Evolutionary conservation across 345 rosid species (phyloP).

Genomic region (Pseudoturritis turrita): DNA sequence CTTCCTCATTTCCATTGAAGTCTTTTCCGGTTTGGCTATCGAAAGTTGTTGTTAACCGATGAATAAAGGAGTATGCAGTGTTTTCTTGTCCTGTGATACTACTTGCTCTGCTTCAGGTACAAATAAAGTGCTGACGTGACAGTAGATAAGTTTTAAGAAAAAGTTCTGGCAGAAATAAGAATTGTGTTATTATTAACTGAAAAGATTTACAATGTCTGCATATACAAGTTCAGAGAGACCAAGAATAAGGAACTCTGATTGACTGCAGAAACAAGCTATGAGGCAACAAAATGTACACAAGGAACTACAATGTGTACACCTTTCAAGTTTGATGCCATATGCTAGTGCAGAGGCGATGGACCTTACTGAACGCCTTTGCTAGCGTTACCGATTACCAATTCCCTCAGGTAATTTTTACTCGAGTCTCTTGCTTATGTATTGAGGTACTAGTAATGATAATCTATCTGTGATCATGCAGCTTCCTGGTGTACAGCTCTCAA

Average conservation of each 20-base stretch:
- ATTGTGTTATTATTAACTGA: neutral
- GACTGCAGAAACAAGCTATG: neutral
- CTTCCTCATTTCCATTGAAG: conserved; percentile 4
- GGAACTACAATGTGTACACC: conserved; percentile 31
- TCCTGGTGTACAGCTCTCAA: too few relatives aligned
- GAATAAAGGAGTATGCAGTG: conserved; percentile 10
- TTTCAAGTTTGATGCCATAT: conserved; percentile 48
- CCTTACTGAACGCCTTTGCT: conserved; percentile 70
- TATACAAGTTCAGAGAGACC: neutral
- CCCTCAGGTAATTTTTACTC: too few relatives aligned
- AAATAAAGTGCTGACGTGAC: too few relatives aligned
- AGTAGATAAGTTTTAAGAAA: too few relatives aligned
- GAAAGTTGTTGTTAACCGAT: neutral
- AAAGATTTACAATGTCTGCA: neutral
- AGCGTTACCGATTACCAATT: too few relatives aligned
- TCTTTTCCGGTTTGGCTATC: conserved; percentile 9
- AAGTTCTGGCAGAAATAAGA: neutral
- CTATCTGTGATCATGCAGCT: too few relatives aligned
- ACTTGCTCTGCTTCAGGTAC: neutral
- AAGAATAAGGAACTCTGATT: too few relatives aligned
- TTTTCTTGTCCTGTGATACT: neutral
- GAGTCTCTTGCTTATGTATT: too few relatives aligned
- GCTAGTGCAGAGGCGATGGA: conserved; percentile 57
- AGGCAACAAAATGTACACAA: neutral
- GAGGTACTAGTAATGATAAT: too few relatives aligned